Conservation (phyloP, 2,329 filamentous ascomycete genomes). For the Thielaviopsis punctulata region DNA sequence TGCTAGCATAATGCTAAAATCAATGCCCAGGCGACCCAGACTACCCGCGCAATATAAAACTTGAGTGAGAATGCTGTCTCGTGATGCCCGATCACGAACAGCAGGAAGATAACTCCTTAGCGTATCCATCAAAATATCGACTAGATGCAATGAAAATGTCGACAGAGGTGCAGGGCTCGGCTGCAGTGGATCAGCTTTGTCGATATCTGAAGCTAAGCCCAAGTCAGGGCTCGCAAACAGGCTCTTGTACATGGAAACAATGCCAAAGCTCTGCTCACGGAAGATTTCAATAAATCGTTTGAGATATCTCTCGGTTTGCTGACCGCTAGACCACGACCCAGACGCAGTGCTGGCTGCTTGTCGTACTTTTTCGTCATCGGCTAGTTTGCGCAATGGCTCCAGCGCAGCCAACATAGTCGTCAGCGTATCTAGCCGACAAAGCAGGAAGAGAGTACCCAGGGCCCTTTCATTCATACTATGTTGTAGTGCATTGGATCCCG, state of each 20-base stretch:
- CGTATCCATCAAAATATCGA: slow-evolving; percentile 64
- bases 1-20: slow-evolving; percentile 70
- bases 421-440: slow-evolving; percentile 69
- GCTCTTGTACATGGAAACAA: slow-evolving; percentile 84
- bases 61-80: slow-evolving; percentile 81
- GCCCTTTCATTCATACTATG: slow-evolving; percentile 36
- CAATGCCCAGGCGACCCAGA: slow-evolving; percentile 72
- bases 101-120: slow-evolving; percentile 62
- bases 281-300: slow-evolving; percentile 97
- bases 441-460: slow-evolving; percentile 69
- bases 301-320: slow-evolving; percentile 84
- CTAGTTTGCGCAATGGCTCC: slow-evolving; percentile 70
- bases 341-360: slow-evolving; percentile 25
- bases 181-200: slow-evolving; percentile 26
- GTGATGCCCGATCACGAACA: slow-evolving; percentile 58
- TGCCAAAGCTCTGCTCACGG: slow-evolving; percentile 89
- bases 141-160: slow-evolving; percentile 70
- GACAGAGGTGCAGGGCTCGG: slow-evolving; percentile 59
- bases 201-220: slow-evolving; percentile 4
- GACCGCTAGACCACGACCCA: slow-evolving; percentile 48
- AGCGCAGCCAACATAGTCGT: slow-evolving; percentile 66
- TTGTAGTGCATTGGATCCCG: not conserved
- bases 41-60: slow-evolving; percentile 87
- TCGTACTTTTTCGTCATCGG: slow-evolving; percentile 59
- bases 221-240: slow-evolving; percentile 45